A percentile compares a stretch with the other conserved stretches of the same genome.
Conservation (phyloP, 164 flowering plant genomes). For the Cinnamomum micranthum region DNA sequence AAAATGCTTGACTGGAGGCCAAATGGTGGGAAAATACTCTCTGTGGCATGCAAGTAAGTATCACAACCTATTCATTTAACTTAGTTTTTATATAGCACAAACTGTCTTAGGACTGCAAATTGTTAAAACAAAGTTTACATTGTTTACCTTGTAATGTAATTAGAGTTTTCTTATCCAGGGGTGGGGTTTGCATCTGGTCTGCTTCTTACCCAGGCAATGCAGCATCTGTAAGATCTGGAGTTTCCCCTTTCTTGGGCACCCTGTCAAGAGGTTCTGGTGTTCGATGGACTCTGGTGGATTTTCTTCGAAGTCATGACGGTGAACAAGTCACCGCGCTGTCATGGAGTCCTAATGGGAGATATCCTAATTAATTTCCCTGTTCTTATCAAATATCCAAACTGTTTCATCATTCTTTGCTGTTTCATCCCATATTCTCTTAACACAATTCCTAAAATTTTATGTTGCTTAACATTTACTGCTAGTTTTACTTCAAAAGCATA, state of each 20-base stretch:
- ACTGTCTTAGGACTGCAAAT: not conserved
- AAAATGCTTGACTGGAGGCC: constrained; percentile 89
- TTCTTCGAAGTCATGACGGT: constrained; percentile 54
- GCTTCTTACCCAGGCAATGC: constrained; percentile 90
- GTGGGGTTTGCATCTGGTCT: constrained; percentile 95
- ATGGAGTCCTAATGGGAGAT: constrained; percentile 99
- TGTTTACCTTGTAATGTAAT: not conserved
- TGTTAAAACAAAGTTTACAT: not conserved
- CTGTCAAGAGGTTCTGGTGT: constrained; percentile 73
- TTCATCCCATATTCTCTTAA: not conserved
- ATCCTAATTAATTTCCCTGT: constrained; percentile 40
- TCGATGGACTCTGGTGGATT: constrained; percentile 83
- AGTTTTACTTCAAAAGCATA: not conserved
- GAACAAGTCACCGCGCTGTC: constrained; percentile 81
- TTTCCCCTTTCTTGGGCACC: constrained; percentile 53
- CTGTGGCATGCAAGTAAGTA: constrained; percentile 93
- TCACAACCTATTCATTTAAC: constrained; percentile 8
- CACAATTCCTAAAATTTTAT: not conserved
- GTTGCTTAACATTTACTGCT: not conserved
- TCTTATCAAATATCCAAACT: not conserved
- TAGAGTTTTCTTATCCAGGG: constrained; percentile 42
- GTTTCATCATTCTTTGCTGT: constrained; percentile 1
- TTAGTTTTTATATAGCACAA: constrained; percentile 1
- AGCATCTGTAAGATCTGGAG: constrained; percentile 77
- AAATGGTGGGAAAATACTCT: constrained; percentile 85